Evolutionary conservation across 1,284 basidiomycete species (phyloP).

Genomic region (Tilletia walkeri): DNA sequence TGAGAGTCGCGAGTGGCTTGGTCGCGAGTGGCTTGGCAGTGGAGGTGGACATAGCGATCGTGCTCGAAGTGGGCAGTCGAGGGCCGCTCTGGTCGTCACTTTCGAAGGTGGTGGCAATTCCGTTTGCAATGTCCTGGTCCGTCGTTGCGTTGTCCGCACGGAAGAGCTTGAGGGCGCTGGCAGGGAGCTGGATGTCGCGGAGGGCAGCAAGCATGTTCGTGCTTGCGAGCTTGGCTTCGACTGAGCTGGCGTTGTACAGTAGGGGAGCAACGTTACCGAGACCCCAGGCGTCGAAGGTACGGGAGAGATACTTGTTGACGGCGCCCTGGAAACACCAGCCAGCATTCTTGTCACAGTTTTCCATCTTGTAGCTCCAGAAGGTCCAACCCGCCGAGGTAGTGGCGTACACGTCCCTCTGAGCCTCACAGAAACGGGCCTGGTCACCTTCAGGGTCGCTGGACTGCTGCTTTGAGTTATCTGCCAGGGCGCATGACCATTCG

Average conservation of each 20-base stretch:
- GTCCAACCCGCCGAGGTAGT: conserved; percentile 67
- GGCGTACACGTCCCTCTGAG: conserved; percentile 66
- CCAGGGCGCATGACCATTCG: conserved; percentile 62
- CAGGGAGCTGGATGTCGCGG: conserved; percentile 20
- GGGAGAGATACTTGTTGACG: conserved; percentile 33
- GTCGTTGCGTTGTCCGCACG: conserved; percentile 15
- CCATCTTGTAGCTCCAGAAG: conserved; percentile 68
- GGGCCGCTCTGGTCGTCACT: conserved; percentile 9
- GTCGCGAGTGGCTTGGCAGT: background rate
- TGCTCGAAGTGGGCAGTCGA: background rate
- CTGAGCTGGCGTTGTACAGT: conserved; percentile 1
- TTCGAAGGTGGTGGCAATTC: conserved; percentile 11
- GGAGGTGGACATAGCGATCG: conserved; percentile 4
- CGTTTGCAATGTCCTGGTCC: conserved; percentile 3
- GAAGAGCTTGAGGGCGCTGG: conserved; percentile 7
- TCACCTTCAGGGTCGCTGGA: conserved; percentile 61
- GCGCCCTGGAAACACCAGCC: conserved; percentile 54
- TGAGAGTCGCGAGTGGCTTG: conserved; percentile 12
- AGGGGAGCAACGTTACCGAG: conserved; percentile 24
- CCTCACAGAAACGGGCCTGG: conserved; percentile 64
- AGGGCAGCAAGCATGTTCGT: conserved; percentile 18
- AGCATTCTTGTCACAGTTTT: conserved; percentile 49
- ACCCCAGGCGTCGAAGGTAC: conserved; percentile 45
- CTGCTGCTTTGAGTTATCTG: conserved; percentile 62
- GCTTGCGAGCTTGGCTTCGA: background rate